Percentiles rank a stretch among this genome's conserved stretches.
Conservation (phyloP, 2,329 filamentous ascomycete genomes). For the Xylaria hypoxylon region DNA sequence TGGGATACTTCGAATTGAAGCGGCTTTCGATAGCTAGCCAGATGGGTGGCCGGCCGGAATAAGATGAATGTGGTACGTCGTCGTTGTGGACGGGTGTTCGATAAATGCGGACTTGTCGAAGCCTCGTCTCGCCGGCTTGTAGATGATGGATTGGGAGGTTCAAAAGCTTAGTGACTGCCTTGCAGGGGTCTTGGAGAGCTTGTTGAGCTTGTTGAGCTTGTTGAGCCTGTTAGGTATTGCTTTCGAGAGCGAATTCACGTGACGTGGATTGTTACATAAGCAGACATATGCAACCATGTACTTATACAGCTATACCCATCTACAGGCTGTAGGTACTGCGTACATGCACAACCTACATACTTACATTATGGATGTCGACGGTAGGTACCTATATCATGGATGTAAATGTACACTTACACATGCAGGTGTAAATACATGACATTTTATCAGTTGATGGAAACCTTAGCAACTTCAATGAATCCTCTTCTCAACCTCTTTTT, state of each 20-base stretch:
- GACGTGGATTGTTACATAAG: constrained; percentile 24
- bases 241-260: constrained; percentile 21
- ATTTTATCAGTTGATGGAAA: no score
- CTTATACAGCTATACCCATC: no score
- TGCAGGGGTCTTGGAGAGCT: constrained; percentile 29
- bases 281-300: not conserved
- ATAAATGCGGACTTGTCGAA: constrained; percentile 16
- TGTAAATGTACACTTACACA: no score
- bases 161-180: constrained; percentile 29
- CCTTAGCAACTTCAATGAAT: no score
- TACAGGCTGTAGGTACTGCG: no score
- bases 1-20: not conserved
- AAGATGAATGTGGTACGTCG: not conserved
- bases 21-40: not conserved
- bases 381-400: no score
- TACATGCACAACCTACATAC: no score
- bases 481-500: not conserved
- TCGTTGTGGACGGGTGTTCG: constrained; percentile 6
- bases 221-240: no score
- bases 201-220: no score
- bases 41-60: not conserved
- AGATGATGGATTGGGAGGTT: constrained; percentile 22
- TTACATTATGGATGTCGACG: no score
- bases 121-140: constrained; percentile 20
- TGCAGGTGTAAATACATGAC: no score